These are phyloP conservation scores for Linanthus parryae DNA, from an alignment of 148 eudicot genomes.

Conservation along the genomic window DNA sequence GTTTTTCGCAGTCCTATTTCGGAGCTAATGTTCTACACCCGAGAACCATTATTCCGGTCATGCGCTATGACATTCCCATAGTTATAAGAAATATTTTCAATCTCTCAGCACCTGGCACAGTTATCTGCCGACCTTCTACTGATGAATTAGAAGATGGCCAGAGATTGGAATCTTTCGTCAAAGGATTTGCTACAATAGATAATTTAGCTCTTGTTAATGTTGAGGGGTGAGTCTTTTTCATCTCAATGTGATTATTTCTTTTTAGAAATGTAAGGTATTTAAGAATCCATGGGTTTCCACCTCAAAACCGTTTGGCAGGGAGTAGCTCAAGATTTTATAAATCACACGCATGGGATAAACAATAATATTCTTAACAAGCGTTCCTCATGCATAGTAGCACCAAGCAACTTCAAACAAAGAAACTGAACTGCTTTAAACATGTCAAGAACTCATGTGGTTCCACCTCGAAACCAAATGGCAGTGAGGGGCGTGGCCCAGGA, in stretches of 20 bases:
- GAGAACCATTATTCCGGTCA: conserved; percentile 94
- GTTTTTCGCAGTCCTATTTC: conserved; percentile 83
- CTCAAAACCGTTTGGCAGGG: too few species aligned
- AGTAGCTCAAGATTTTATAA: too few species aligned
- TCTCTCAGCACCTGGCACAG: conserved; percentile 87
- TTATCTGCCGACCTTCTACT: conserved; percentile 55
- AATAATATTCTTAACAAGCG: too few species aligned
- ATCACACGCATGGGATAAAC: too few species aligned
- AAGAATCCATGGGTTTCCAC: too few species aligned
- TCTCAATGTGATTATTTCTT: neutral
- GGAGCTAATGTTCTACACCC: conserved; percentile 99
- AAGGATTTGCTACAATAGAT: conserved; percentile 99
- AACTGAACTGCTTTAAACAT: too few species aligned
- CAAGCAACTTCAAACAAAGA: too few species aligned
- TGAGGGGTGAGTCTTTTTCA: conserved; percentile 66
- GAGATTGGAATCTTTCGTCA: conserved; percentile 57
- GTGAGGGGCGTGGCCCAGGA: too few species aligned
- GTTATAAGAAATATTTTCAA: conserved; percentile 95
- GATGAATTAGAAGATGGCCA: conserved; percentile 41
- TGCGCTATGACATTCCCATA: conserved; percentile 89
- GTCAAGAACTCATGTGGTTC: too few species aligned
- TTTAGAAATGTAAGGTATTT: too few species aligned
- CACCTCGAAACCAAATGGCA: too few species aligned
- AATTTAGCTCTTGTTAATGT: conserved; percentile 93
- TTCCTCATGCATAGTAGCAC: too few species aligned